Conservation (phyloP, 352 stramenopile species). For the Globisporangium paroecandrum region DNA sequence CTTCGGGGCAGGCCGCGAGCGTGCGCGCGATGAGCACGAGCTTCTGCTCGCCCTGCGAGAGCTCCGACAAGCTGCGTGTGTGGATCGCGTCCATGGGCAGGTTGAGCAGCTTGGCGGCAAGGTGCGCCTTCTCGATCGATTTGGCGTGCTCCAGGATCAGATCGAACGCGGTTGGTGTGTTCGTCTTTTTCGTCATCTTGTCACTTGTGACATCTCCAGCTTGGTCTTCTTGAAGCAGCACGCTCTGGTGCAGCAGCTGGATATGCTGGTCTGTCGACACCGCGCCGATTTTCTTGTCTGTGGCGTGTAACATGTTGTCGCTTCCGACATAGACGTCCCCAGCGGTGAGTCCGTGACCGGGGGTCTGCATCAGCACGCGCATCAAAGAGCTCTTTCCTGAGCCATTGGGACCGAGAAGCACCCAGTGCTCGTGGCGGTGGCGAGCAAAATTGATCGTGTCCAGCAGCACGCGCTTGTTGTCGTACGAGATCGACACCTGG, state of each 20-base stretch:
- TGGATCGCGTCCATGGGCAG: slow-evolving; percentile 29
- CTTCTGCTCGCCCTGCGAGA: slow-evolving; percentile 93
- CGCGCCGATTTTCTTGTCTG: slow-evolving; percentile 39
- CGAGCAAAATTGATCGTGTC: slow-evolving; percentile 54
- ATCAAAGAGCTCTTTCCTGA: slow-evolving; percentile 78
- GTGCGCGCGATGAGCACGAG: slow-evolving; percentile 85
- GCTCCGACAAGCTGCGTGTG: slow-evolving; percentile 46
- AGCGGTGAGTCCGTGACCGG: slow-evolving; percentile 41
- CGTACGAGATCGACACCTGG: slow-evolving; percentile 61
- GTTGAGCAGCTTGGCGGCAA: slow-evolving; percentile 35
- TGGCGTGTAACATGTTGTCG: slow-evolving; percentile 8
- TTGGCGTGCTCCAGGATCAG: slow-evolving; percentile 46
- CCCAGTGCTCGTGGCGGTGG: slow-evolving; percentile 57
- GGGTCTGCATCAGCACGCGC: slow-evolving; percentile 62
- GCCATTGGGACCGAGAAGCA: slow-evolving; percentile 62
- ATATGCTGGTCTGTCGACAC: slow-evolving; percentile 91
- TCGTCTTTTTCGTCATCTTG: slow-evolving; percentile 6
- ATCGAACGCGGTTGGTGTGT: slow-evolving; percentile 20
- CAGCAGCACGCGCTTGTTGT: slow-evolving; percentile 45
- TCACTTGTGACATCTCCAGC: slow-evolving; percentile 9
- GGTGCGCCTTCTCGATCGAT: slow-evolving; percentile 25
- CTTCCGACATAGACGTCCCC: slow-evolving; percentile 37
- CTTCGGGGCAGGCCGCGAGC: slow-evolving; percentile 59
- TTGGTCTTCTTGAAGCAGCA: slow-evolving; percentile 16
- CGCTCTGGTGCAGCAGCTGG: slow-evolving; percentile 50